A percentile compares a stretch with the other conserved stretches of the same genome.
Evolutionary conservation across 2,329 filamentous ascomycete species (phyloP).

Genomic region (Byssochlamys sp.): DNA sequence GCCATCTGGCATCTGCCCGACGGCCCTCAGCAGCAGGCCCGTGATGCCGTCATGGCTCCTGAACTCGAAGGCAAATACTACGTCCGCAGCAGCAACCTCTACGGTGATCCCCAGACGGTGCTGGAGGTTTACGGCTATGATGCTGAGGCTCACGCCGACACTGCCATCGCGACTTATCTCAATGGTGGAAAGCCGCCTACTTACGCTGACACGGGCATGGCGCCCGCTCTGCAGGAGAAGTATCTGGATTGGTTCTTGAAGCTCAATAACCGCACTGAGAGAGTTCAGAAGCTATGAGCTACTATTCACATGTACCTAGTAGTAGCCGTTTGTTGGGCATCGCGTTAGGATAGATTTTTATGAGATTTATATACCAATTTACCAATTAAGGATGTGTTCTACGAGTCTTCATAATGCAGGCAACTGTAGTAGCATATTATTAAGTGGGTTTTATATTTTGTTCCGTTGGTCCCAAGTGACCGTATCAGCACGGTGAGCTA

Average conservation of each 20-base stretch:
- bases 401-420: neutral
- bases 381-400: neutral
- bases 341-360: neutral
- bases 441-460: neutral
- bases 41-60: constrained; percentile 27
- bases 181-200: constrained; percentile 12
- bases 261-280: constrained; percentile 1
- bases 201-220: constrained; percentile 23
- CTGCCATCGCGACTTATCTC: constrained; percentile 18
- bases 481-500: neutral
- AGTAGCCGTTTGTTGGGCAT: neutral
- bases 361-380: neutral
- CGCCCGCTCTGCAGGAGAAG: constrained; percentile 17
- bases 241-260: constrained; percentile 28
- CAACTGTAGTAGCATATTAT: neutral
- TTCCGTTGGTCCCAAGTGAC: neutral
- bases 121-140: constrained; percentile 34
- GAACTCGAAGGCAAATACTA: constrained; percentile 27
- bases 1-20: constrained; percentile 29
- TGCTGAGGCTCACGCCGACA: constrained; percentile 28
- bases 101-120: constrained; percentile 29
- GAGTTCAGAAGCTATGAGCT: neutral
- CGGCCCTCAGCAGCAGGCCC: constrained; percentile 21
- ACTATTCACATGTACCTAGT: neutral
- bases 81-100: constrained; percentile 31